A percentile compares a stretch with the other conserved stretches of the same genome.
Evolutionary conservation across 169 alveolate genomes (phyloP).

Genomic region (Eimeria tenella): DNA sequence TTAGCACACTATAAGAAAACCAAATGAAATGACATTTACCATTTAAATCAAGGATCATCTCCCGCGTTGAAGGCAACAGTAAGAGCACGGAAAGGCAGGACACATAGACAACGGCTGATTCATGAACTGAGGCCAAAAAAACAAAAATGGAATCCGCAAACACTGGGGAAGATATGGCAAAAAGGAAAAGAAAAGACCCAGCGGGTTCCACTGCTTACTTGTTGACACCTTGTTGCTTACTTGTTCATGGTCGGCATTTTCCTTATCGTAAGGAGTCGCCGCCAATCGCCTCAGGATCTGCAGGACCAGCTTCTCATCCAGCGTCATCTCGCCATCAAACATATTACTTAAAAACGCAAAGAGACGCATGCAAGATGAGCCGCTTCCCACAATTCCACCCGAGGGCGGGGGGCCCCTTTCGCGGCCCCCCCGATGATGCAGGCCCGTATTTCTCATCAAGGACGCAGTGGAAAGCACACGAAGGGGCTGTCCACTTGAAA

Average conservation of each 20-base stretch:
- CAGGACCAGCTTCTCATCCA: slow-evolving; percentile 32
- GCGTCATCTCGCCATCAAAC: slow-evolving; percentile 39
- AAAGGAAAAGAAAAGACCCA: neutral
- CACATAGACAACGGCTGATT: neutral
- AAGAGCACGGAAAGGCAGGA: neutral
- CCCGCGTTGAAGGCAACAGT: neutral
- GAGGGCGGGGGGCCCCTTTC: slow-evolving; percentile 25
- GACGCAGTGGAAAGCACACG: too few species aligned
- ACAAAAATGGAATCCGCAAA: neutral
- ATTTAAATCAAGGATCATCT: too few species aligned
- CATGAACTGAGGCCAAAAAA: neutral
- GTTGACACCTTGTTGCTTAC: neutral
- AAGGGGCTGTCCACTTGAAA: too few species aligned
- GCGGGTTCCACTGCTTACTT: neutral
- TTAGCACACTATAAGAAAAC: neutral
- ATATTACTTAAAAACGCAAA: slow-evolving; percentile 26
- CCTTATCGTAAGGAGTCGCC: slow-evolving; percentile 28
- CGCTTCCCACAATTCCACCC: neutral
- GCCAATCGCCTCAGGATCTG: slow-evolving; percentile 17
- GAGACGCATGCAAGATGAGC: slow-evolving; percentile 33
- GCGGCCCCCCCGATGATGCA: slow-evolving; percentile 8
- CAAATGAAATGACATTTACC: neutral
- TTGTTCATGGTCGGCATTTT: neutral
- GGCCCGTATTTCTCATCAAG: neutral
- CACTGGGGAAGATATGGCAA: neutral